Conservation (phyloP, 345 rosid genomes). For the Sonneratia alba region DNA sequence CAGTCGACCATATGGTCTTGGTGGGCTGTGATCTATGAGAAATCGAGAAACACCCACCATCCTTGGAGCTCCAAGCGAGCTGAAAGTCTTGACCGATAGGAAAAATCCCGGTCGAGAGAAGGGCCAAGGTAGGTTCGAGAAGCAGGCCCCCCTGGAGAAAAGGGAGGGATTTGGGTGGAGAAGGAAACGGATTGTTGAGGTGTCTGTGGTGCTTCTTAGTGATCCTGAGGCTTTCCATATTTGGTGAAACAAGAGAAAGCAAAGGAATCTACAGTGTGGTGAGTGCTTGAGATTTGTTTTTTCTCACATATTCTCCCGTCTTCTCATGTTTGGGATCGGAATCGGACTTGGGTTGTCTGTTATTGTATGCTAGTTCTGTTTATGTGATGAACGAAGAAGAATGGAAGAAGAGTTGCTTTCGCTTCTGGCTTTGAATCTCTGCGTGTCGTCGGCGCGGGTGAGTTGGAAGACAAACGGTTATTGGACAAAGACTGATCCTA, state of each 20-base stretch:
- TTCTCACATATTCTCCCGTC: too few relatives aligned
- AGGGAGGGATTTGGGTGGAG: slow-evolving; percentile 36
- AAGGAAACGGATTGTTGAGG: slow-evolving; percentile 57
- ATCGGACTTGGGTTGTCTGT: not conserved
- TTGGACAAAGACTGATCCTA: too few relatives aligned
- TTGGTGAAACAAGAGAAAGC: not conserved
- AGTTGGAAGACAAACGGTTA: too few relatives aligned
- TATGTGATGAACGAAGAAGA: not conserved
- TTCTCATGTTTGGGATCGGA: not conserved
- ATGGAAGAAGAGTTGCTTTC: not conserved
- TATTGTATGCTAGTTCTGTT: not conserved
- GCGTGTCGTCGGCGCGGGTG: too few relatives aligned
- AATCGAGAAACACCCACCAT: slow-evolving; percentile 41
- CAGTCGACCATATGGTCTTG: slow-evolving; percentile 42
- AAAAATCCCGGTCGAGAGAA: slow-evolving; percentile 23
- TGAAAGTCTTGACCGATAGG: slow-evolving; percentile 41
- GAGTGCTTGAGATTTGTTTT: not conserved
- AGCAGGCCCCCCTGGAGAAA: slow-evolving; percentile 35
- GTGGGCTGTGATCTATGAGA: slow-evolving; percentile 33
- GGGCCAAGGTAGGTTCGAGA: slow-evolving; percentile 14
- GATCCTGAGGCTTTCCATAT: slow-evolving; percentile 34
- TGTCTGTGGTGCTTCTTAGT: slow-evolving; percentile 47
- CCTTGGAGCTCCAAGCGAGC: slow-evolving; percentile 38
- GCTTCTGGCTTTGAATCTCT: not conserved
- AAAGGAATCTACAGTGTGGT: not conserved